Percentiles rank a stretch among this genome's conserved stretches.
phyloP scores from a whole-genome alignment of 371 early-diverging fungal species.

The Batkoa obscura region DNA sequence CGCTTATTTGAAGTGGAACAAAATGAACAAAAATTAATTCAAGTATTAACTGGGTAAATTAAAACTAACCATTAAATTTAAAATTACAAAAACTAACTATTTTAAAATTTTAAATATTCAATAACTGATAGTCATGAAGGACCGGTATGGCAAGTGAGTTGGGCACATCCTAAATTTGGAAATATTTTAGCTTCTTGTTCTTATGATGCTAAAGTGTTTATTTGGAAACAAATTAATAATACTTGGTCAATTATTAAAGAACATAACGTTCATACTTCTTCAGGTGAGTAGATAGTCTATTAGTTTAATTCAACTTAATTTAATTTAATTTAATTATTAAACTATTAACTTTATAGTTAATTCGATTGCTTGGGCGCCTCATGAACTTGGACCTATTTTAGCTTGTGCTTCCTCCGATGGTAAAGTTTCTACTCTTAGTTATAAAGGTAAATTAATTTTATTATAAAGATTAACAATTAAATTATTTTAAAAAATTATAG shows the following conservation, averaged over 20 bases:
- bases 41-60: constrained; percentile 52
- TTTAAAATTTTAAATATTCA: too few relatives aligned
- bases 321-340: background rate
- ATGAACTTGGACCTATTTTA: constrained; percentile 84
- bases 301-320: background rate
- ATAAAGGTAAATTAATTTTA: constrained; percentile 40
- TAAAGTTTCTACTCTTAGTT: constrained; percentile 73
- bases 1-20: constrained; percentile 79
- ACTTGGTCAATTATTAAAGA: constrained; percentile 78
- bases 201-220: constrained; percentile 83
- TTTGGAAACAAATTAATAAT: constrained; percentile 83
- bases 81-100: too few relatives aligned
- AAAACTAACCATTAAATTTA: background rate
- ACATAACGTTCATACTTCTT: constrained; percentile 72
- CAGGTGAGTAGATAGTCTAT: constrained; percentile 46
- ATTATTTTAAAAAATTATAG: constrained; percentile 18
- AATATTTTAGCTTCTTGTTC: constrained; percentile 88
- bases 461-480: background rate
- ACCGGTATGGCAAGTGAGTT: constrained; percentile 97
- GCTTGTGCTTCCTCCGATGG: constrained; percentile 95
- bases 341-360: constrained; percentile 38
- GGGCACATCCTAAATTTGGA: constrained; percentile 97
- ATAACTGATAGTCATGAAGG: constrained; percentile 60
- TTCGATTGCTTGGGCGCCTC: constrained; percentile 91
- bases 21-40: constrained; percentile 54